Conservation (phyloP, 306 rosid species). For the Quercus ilex region DNA sequence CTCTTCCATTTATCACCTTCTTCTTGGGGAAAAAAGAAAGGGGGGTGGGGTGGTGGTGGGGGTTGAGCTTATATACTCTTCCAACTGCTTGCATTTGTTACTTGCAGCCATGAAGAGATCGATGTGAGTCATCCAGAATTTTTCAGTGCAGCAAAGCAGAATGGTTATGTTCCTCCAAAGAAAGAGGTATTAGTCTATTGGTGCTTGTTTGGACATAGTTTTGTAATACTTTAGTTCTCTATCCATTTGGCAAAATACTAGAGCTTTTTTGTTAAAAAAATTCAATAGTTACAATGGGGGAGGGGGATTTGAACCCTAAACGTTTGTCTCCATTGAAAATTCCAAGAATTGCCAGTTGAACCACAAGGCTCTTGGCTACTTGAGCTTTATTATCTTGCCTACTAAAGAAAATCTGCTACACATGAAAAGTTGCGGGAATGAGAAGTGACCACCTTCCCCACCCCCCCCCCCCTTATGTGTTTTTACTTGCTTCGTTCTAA, state of each 20-base stretch:
- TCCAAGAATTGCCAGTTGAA: too few species aligned
- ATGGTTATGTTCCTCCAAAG: conserved; percentile 83
- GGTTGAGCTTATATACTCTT: conserved; percentile 15
- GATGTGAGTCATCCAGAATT: conserved; percentile 98
- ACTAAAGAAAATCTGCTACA: not conserved
- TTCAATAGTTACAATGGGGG: too few species aligned
- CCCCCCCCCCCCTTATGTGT: too few species aligned
- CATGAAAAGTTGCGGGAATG: not conserved
- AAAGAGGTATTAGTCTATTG: conserved; percentile 59
- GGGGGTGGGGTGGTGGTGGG: not conserved
- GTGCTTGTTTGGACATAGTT: conserved; percentile 17
- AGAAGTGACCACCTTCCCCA: not conserved
- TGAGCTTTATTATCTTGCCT: not conserved
- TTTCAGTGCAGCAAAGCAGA: conserved; percentile 75
- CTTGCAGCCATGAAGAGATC: conserved; percentile 93
- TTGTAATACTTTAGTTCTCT: conserved; percentile 10
- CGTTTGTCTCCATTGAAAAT: too few species aligned
- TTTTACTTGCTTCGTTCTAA: not conserved
- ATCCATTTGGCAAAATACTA: not conserved
- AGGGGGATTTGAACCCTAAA: too few species aligned
- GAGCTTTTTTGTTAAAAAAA: not conserved
- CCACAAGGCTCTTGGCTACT: not conserved
- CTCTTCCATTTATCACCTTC: not conserved
- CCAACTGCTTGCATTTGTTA: conserved; percentile 18
- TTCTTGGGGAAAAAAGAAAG: not conserved